Base-by-base conservation (phyloP, 805 yeast genomes). In the Nakazawaea sp. region DNA sequence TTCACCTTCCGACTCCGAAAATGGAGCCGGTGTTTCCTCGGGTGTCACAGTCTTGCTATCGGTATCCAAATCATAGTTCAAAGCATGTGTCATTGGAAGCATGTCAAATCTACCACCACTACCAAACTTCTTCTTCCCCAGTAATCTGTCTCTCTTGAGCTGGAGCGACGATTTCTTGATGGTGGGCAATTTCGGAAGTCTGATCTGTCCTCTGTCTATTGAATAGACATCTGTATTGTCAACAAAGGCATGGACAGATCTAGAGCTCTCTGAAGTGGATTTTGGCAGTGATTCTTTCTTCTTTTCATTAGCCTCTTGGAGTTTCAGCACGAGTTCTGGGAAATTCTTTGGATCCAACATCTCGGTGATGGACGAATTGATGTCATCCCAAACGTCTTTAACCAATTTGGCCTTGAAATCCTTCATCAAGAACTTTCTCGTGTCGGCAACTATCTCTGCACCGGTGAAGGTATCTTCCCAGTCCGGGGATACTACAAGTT, bases 311-410 rank as follows among this genome's bases (percentile, higher is more conserved):
- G 48, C 50, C 21, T 46, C 43, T 35, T 57, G 46, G 23, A 59
- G 53, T 45, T 67, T 53, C n/a, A 59, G 55, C 35, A 62, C 41
- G 18, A 61, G 51, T 3, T 67, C 70, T 1, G 85, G 81, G 49
- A 72, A 81, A 27, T 68, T 69, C 4, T 70, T 72, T 27, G 77
- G 78, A 40, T 73, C 70, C 45, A 87, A 62, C 15, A 70, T 57
- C 21, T 78, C 78, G 37, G 82, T 63, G 13, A 87, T 72, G 2
- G 69, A 65, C 0, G 92, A 86, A 18, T 85, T 70, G 3, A 83
- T 59, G 42, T 86, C 72, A 49, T 78, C 90, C 45, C 83, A 66
- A 18, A 87, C 72, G 57, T 87, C 95, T 43, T 81, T 80, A 16
- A 76, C 60, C 31, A 87, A 54, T 32, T 78, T 76, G 9, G 64